phyloP scores from a whole-genome alignment of 495 filamentous ascomycete genomes.

The Hypoxylon cercidicola region DNA sequence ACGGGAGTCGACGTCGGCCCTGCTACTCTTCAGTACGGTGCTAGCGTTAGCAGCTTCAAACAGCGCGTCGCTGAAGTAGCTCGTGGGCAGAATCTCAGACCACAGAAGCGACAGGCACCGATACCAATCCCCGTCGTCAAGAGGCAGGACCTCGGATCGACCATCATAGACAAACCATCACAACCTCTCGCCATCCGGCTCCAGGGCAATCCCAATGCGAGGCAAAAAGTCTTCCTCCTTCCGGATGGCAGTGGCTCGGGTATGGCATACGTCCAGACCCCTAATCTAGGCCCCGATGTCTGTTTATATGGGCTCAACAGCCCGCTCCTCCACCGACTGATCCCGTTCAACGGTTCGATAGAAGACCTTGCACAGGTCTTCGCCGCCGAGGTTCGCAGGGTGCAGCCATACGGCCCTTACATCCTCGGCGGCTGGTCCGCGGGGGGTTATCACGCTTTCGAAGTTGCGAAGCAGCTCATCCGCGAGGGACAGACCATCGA shows the following conservation, averaged over 20 bases:
- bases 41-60: too few relatives aligned
- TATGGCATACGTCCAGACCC: neutral
- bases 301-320: conserved; percentile 63
- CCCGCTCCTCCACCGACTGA: conserved; percentile 57
- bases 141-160: too few relatives aligned
- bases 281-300: neutral
- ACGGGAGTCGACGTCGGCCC: too few relatives aligned
- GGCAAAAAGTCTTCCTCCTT: neutral
- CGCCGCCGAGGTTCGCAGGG: conserved; percentile 59
- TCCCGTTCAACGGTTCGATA: conserved; percentile 52
- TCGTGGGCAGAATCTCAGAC: too few relatives aligned
- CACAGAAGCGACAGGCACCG: too few relatives aligned
- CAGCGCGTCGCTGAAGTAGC: too few relatives aligned
- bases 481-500: conserved; percentile 68
- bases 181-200: too few relatives aligned
- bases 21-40: too few relatives aligned
- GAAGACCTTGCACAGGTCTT: conserved; percentile 51
- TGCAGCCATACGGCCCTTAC: conserved; percentile 68
- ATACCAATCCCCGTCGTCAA: too few relatives aligned
- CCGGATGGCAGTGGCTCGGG: neutral
- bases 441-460: conserved; percentile 80
- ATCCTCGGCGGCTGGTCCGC: conserved; percentile 76
- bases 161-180: too few relatives aligned
- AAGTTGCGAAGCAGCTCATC: conserved; percentile 69
- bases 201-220: neutral